Base-by-base conservation (phyloP, 2,329 filamentous ascomycete species). In the Phialocephala sp. region DNA sequence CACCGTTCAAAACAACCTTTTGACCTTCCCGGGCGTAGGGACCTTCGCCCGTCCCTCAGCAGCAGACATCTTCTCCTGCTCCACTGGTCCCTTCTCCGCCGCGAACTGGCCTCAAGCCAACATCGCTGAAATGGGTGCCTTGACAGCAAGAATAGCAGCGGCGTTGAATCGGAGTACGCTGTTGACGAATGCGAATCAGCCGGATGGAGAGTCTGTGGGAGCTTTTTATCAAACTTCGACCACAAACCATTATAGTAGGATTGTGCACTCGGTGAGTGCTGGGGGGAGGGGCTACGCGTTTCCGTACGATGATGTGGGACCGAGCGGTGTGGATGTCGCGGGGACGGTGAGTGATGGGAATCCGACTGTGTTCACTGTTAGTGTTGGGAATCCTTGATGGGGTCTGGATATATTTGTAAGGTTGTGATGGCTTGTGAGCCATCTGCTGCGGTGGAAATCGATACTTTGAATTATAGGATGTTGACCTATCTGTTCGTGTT, bases 231-330 rank as follows among this genome's bases (percentile, higher is more conserved):
- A 77, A 62, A 75, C 82, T 15, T 66, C 70, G 2, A 76, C 84
- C 59, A 90, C 88, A 55, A 91, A 91, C 77, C 87, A 90, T 74
- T 90, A 89, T 72, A 80, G 84, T 43, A 79, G 86, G 4, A 79
- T 90, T 37, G 82, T 90, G 1, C 88, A 90, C 76, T 76, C 81
- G 50, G 81, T 85, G 60, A 86, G 89, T 76, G 74, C 82, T 8
- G 87, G 89, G 73, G 83, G 83, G 0, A 78, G 80, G 52, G 88
- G 88, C 0, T 91, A 91, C 71, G 84, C 86, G 0, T 91, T 90
- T 73, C 81, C 88, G 0, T 91, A 89, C 69, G 89, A 91, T 71
- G 88, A 91, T 73, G 88, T 91, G n/a, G 85, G 86, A 63, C 84
- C 86, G 0, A 79, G 82, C 67, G 85, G 82, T 20, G 77, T 81